Conservation (phyloP, 805 yeast species). For the Myxozyma geophila region DNA sequence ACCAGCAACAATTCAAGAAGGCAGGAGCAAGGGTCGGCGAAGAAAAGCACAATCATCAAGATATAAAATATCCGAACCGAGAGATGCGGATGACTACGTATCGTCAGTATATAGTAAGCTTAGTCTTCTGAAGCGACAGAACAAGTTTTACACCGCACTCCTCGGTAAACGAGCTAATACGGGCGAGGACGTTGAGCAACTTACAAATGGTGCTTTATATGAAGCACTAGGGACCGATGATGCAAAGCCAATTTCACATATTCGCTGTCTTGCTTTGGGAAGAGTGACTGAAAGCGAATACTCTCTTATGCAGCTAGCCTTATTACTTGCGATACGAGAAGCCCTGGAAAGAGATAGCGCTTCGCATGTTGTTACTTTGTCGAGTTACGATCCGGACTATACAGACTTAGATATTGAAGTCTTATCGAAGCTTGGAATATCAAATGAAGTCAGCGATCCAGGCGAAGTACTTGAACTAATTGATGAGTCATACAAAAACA, state of each 20-base stretch:
- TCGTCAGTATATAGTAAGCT: slow-evolving; percentile 3
- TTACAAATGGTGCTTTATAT: slow-evolving; percentile 1
- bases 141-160: slow-evolving; percentile 10
- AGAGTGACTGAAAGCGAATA: slow-evolving; percentile 53
- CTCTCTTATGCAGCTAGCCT: slow-evolving; percentile 70
- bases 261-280: slow-evolving; percentile 77
- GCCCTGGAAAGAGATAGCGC: slow-evolving; percentile 33
- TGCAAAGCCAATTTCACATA: slow-evolving; percentile 26
- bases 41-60: slow-evolving; percentile 24
- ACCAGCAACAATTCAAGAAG: neutral
- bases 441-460: slow-evolving; percentile 27
- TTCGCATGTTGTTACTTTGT: slow-evolving; percentile 41
- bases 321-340: slow-evolving; percentile 52
- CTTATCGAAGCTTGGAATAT: slow-evolving; percentile 42
- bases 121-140: slow-evolving; percentile 1
- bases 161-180: neutral
- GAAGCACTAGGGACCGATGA: neutral
- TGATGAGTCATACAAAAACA: neutral
- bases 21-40: neutral
- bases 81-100: slow-evolving; percentile 9
- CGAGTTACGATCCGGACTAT: slow-evolving; percentile 71
- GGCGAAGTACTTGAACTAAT: slow-evolving; percentile 8
- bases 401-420: slow-evolving; percentile 50
- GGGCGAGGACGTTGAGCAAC: neutral
- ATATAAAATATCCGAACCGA: slow-evolving; percentile 13